phyloP scores from a whole-genome alignment of 305 asterid genomes.

The Nicotiana rustica region DNA sequence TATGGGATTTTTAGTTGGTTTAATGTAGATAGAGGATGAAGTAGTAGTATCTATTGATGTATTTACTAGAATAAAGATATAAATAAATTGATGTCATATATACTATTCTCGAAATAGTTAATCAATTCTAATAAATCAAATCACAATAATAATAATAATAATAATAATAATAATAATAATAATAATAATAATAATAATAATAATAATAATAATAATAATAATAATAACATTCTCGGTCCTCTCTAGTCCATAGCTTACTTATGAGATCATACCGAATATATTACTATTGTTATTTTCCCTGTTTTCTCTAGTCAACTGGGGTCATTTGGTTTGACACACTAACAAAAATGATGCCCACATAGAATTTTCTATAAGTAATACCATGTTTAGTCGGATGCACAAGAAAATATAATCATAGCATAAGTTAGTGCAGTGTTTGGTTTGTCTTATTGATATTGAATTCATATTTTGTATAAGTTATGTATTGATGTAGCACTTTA shows the following conservation, averaged over 20 bases:
- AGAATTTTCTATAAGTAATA: background rate
- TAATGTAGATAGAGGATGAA: background rate
- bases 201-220: background rate
- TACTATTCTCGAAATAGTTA: background rate
- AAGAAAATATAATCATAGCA: too few relatives aligned
- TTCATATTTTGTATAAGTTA: too few relatives aligned
- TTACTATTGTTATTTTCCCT: too few relatives aligned
- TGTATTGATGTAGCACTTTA: too few relatives aligned
- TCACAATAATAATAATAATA: background rate
- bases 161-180: background rate
- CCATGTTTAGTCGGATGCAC: background rate
- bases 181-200: background rate
- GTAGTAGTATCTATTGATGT: too few relatives aligned
- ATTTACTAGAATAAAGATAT: too few relatives aligned
- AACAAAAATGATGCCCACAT: background rate
- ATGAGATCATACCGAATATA: too few relatives aligned
- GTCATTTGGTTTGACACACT: constrained; percentile 10
- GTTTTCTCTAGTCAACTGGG: background rate
- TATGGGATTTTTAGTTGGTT: constrained; percentile 13
- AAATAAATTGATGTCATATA: too few relatives aligned
- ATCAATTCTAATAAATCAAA: background rate
- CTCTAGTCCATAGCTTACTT: background rate
- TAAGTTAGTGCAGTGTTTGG: too few relatives aligned
- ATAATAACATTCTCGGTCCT: background rate
- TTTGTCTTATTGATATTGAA: too few relatives aligned